Evolutionary conservation across 257 asterid species (phyloP).

Genomic region (Voacanga thouarsii): DNA sequence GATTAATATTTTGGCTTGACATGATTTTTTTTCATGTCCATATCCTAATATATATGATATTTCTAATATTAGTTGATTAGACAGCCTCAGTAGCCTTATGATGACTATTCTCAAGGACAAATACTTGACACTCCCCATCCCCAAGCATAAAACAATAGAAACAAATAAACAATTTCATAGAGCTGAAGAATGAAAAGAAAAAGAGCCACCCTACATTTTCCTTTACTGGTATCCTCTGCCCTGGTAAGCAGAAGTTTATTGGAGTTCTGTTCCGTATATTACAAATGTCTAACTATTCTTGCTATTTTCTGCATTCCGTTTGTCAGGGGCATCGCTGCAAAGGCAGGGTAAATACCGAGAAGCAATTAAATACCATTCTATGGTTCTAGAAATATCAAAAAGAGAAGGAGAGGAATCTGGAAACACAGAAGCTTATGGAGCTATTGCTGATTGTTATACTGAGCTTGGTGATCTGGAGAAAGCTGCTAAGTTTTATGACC

Average conservation of each 20-base stretch:
- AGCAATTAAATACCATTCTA: slow-evolving; percentile 75
- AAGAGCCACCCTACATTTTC: not conserved
- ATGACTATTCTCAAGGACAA: not conserved
- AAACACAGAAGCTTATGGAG: slow-evolving; percentile 90
- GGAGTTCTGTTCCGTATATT: not conserved
- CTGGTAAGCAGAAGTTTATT: not conserved
- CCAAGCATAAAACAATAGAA: not conserved
- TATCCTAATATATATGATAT: not conserved
- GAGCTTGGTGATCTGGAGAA: slow-evolving; percentile 89
- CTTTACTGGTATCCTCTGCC: not conserved
- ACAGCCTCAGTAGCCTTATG: not conserved
- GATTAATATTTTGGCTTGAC: not conserved
- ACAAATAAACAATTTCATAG: not conserved
- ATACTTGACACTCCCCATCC: not conserved
- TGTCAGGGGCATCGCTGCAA: slow-evolving; percentile 87
- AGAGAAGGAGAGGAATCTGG: slow-evolving; percentile 94
- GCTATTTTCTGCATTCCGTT: not conserved
- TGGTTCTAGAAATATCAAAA: slow-evolving; percentile 76
- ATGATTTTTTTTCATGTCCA: too few relatives aligned
- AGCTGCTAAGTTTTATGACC: slow-evolving; percentile 89
- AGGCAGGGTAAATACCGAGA: slow-evolving; percentile 86
- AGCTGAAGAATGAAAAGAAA: not conserved
- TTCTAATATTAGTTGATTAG: not conserved
- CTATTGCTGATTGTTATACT: slow-evolving; percentile 96
- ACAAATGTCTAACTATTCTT: not conserved